Conservation (phyloP, 2,329 filamentous ascomycete genomes). For the Pyrenophora tritici-repentis region DNA sequence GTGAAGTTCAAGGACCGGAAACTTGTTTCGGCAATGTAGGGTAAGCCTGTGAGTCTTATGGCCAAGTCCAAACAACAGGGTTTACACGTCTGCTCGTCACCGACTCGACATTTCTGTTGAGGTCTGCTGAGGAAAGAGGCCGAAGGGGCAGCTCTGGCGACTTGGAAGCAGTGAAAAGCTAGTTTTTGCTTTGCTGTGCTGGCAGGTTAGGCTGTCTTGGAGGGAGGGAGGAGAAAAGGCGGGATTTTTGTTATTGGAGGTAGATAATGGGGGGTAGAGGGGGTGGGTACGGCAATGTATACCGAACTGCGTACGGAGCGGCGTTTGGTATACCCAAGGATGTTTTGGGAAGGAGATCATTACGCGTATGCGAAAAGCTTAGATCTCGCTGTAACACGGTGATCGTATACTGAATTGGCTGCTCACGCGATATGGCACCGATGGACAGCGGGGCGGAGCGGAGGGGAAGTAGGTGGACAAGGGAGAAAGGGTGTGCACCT, state of each 20-base stretch:
- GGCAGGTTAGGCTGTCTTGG: too few relatives aligned
- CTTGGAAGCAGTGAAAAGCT: background rate
- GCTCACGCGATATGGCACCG: constrained; percentile 5
- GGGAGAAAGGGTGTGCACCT: background rate
- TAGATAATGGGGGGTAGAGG: background rate
- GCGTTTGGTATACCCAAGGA: too few relatives aligned
- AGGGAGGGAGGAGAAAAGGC: background rate
- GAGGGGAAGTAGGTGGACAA: constrained; percentile 1
- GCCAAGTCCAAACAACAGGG: background rate
- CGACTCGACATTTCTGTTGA: background rate
- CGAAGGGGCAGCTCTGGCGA: background rate
- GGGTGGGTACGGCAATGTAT: background rate
- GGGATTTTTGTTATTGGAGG: background rate
- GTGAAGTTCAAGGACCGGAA: background rate
- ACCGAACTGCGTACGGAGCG: too few relatives aligned
- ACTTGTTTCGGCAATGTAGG: background rate
- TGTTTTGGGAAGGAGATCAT: too few relatives aligned
- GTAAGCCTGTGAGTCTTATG: background rate
- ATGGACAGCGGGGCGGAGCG: constrained; percentile 5
- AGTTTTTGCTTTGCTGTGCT: too few relatives aligned
- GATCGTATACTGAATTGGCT: background rate
- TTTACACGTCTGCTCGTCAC: background rate
- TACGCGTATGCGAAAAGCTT: too few relatives aligned
- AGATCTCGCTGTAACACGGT: background rate
- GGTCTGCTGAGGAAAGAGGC: background rate